A percentile compares a stretch with the other conserved stretches of the same genome.
Evolutionary conservation across 805 yeast species (phyloP).

Genomic region (Yamadazyma insecticola): DNA sequence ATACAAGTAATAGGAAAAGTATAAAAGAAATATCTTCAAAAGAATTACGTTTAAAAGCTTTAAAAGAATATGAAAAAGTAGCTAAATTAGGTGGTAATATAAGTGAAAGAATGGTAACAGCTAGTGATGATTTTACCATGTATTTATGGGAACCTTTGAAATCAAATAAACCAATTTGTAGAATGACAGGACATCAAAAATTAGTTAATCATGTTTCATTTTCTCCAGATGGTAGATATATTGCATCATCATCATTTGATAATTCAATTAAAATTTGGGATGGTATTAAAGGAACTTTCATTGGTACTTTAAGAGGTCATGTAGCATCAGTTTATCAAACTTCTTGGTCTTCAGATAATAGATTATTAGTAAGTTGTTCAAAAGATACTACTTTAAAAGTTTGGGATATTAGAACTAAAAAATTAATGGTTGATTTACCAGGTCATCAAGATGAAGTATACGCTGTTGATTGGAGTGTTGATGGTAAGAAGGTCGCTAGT

Average conservation of each 20-base stretch:
- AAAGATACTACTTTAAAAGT: constrained; percentile 95
- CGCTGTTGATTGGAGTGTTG: constrained; percentile 97
- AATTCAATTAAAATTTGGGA: constrained; percentile 96
- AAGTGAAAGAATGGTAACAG: constrained; percentile 83
- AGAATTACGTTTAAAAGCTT: constrained; percentile 46
- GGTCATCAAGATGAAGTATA: constrained; percentile 95
- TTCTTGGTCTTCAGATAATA: constrained; percentile 94
- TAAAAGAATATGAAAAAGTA: constrained; percentile 55
- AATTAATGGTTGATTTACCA: constrained; percentile 83
- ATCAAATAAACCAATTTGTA: constrained; percentile 74
- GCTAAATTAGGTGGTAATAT: constrained; percentile 52
- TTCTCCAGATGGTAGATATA: constrained; percentile 89
- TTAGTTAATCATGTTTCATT: constrained; percentile 93
- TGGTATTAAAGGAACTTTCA: constrained; percentile 84
- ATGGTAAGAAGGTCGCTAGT: constrained; percentile 90
- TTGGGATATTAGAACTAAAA: constrained; percentile 89
- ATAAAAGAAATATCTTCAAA: constrained; percentile 15
- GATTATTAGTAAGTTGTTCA: constrained; percentile 87
- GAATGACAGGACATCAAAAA: constrained; percentile 98
- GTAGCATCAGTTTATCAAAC: constrained; percentile 98
- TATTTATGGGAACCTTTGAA: constrained; percentile 91
- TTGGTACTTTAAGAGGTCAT: constrained; percentile 91
- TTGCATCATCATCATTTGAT: constrained; percentile 93
- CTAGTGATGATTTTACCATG: constrained; percentile 97
- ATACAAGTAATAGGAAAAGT: constrained; percentile 44